Evolutionary conservation across 2,329 filamentous ascomycete species (phyloP).

Genomic region (Colletotrichum aenigma): DNA sequence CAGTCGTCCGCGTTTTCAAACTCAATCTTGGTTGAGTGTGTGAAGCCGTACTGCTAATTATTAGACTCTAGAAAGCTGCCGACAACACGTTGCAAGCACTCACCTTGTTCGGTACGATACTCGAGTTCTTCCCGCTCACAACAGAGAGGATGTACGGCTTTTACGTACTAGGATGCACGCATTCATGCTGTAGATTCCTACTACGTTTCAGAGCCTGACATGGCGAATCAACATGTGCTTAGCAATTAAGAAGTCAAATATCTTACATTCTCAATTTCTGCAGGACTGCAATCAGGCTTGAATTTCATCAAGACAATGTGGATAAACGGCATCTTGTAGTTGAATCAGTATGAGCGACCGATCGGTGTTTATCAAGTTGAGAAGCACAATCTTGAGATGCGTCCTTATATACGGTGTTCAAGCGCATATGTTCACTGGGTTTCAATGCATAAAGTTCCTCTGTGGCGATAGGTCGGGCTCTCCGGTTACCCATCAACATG

Average conservation of each 20-base stretch:
- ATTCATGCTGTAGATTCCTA: neutral
- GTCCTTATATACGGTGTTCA: neutral
- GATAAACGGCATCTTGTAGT: neutral
- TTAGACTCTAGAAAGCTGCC: neutral
- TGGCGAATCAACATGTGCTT: neutral
- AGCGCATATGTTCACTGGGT: neutral
- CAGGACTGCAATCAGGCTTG: neutral
- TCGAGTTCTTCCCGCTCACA: neutral
- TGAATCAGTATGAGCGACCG: neutral
- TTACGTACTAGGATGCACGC: neutral
- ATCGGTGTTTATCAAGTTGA: neutral
- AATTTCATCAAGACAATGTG: neutral
- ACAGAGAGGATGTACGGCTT: neutral
- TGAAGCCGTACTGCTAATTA: neutral
- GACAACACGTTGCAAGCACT: neutral
- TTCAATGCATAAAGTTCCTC: neutral
- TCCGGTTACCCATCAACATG: neutral
- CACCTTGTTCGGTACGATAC: neutral
- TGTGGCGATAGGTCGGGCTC: neutral
- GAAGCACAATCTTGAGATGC: neutral
- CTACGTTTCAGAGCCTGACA: neutral
- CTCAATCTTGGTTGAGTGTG: neutral
- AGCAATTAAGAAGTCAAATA: neutral
- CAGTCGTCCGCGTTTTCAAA: neutral
- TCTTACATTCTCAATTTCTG: neutral